These are phyloP conservation scores for Leonotis leonurus DNA, from an alignment of 257 asterid genomes.

Conservation along the genomic window DNA sequence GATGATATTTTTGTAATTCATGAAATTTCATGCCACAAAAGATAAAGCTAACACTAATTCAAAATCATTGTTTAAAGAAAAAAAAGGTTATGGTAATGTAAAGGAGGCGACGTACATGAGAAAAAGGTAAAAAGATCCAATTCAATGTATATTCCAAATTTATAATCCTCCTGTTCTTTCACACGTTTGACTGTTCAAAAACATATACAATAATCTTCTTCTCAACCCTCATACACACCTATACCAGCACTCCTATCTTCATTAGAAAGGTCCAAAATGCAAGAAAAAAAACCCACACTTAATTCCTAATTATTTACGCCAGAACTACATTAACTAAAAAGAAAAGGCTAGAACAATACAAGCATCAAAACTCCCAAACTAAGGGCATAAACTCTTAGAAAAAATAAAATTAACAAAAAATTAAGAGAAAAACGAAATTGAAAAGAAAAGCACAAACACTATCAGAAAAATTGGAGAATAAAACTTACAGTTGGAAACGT, in stretches of 20 bases:
- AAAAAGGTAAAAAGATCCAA: not conserved
- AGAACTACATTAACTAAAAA: not conserved
- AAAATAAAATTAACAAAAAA: no score
- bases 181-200: not conserved
- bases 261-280: not conserved
- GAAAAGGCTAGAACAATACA: slow-evolving; percentile 2
- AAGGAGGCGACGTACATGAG: not conserved
- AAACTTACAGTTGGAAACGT: slow-evolving; percentile 52
- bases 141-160: not conserved
- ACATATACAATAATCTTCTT: not conserved
- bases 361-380: not conserved
- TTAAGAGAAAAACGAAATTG: no score
- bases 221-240: not conserved
- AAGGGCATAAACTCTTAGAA: not conserved
- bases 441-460: not conserved
- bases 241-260: slow-evolving; percentile 2
- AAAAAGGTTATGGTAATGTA: not conserved
- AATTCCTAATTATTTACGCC: not conserved
- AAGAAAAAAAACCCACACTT: not conserved
- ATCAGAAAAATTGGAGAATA: not conserved
- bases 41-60: not conserved
- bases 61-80: not conserved
- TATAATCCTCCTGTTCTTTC: not conserved
- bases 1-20: slow-evolving; percentile 10
- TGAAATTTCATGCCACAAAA: not conserved